These are phyloP conservation scores for Paradendryphiella salina DNA, from an alignment of 2,329 filamentous ascomycete genomes.

Conservation along the genomic window DNA sequence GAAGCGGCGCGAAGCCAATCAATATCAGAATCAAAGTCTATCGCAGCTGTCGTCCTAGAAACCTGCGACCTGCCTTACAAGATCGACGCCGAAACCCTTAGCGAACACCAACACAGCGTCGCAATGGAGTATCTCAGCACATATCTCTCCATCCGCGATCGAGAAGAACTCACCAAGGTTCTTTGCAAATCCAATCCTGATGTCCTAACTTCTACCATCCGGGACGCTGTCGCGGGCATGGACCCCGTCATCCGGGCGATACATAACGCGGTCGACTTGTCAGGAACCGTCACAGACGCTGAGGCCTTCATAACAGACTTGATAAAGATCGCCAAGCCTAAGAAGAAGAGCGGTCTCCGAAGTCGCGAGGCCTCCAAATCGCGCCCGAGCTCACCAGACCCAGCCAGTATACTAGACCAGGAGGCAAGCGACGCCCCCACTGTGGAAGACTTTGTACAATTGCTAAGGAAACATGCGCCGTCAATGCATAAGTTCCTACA, in stretches of 20 bases:
- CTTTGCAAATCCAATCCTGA: slow-evolving; percentile 72
- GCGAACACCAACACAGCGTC: slow-evolving; percentile 63
- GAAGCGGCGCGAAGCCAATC: slow-evolving; percentile 63
- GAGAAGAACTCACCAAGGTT: slow-evolving; percentile 68
- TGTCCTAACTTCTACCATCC: slow-evolving; percentile 68
- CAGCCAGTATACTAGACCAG: slow-evolving; percentile 30
- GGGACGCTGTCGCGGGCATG: slow-evolving; percentile 67
- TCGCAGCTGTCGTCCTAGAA: slow-evolving; percentile 68
- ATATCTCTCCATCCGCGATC: slow-evolving; percentile 71
- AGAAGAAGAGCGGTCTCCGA: slow-evolving; percentile 35
- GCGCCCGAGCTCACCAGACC: slow-evolving; percentile 27
- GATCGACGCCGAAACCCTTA: slow-evolving; percentile 54
- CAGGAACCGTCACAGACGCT: slow-evolving; percentile 66
- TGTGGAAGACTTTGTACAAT: slow-evolving; percentile 71
- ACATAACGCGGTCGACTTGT: slow-evolving; percentile 72
- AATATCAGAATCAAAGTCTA: slow-evolving; percentile 59
- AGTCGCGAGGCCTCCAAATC: slow-evolving; percentile 29
- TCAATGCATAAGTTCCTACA: slow-evolving; percentile 72
- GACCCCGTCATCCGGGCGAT: slow-evolving; percentile 74
- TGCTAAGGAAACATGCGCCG: slow-evolving; percentile 66
- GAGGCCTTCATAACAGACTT: slow-evolving; percentile 73
- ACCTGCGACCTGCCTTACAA: slow-evolving; percentile 47
- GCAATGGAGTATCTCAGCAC: slow-evolving; percentile 72
- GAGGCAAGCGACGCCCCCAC: slow-evolving; percentile 51
- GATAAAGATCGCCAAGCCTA: slow-evolving; percentile 58